A percentile compares a stretch with the other conserved stretches of the same genome.
These are phyloP conservation scores for Saxophila tyrrhenica DNA, from an alignment of 495 filamentous ascomycete species.

Conservation along the genomic window DNA sequence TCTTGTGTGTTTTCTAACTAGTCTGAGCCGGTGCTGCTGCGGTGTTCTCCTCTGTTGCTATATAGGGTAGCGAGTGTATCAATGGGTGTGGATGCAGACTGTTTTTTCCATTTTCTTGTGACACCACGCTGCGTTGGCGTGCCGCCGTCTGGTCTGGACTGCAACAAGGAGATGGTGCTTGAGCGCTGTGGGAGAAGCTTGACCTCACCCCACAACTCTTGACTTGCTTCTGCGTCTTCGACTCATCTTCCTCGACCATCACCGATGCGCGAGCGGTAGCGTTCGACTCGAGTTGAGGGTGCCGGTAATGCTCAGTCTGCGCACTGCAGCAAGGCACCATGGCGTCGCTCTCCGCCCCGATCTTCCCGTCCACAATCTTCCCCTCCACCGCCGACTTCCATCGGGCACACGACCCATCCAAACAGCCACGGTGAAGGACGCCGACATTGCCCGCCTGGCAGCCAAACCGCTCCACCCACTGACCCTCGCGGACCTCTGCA, in stretches of 20 bases:
- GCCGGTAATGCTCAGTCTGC: slow-evolving; percentile 15
- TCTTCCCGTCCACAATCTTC: not conserved
- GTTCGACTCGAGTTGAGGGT: not conserved
- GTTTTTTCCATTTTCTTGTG: not conserved
- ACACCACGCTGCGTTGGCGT: not conserved
- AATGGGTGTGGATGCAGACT: not conserved
- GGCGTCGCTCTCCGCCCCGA: slow-evolving; percentile 1
- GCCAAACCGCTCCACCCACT: slow-evolving; percentile 67
- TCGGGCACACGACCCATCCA: slow-evolving; percentile 12
- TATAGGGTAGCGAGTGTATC: not conserved
- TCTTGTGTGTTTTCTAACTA: slow-evolving; percentile 3
- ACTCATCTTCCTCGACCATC: not conserved
- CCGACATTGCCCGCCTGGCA: slow-evolving; percentile 68
- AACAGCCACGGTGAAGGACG: slow-evolving; percentile 39
- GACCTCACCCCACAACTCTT: not conserved
- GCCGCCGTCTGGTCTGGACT: not conserved
- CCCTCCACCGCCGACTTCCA: not conserved
- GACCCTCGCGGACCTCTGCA: slow-evolving; percentile 78
- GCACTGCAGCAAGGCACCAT: slow-evolving; percentile 14
- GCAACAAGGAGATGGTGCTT: not conserved
- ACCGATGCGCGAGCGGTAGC: not conserved
- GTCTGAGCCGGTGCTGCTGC: not conserved
- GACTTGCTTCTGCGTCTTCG: not conserved
- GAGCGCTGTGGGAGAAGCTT: not conserved
- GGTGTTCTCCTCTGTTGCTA: not conserved